Conservation (phyloP, 1,284 basidiomycete genomes). For the Salmacisia buchloeana region DNA sequence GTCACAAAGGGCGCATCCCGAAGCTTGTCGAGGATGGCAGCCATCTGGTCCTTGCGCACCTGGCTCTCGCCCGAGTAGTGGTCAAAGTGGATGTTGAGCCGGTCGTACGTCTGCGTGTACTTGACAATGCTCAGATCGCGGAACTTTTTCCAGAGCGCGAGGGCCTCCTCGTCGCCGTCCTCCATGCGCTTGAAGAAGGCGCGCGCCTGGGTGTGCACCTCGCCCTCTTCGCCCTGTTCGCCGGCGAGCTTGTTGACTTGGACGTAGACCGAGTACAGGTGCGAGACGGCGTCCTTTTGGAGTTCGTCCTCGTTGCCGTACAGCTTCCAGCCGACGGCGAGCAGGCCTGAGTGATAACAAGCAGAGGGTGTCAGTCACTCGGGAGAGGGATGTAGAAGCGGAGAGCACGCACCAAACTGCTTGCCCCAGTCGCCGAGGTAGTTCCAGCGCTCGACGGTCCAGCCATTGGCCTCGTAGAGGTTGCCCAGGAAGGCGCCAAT, state of each 20-base stretch:
- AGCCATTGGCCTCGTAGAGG: constrained; percentile 85
- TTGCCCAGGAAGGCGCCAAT: constrained; percentile 92
- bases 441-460: constrained; percentile 85
- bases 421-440: constrained; percentile 62
- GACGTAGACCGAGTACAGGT: constrained; percentile 91
- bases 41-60: constrained; percentile 74
- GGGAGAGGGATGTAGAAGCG: constrained; percentile 61
- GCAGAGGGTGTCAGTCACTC: background rate
- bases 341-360: constrained; percentile 65
- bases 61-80: constrained; percentile 89
- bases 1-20: constrained; percentile 20
- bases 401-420: constrained; percentile 50
- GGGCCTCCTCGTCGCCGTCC: constrained; percentile 69
- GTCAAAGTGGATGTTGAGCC: constrained; percentile 88
- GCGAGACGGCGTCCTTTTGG: constrained; percentile 83
- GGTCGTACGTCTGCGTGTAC: constrained; percentile 82
- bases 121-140: constrained; percentile 84
- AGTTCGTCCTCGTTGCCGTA: constrained; percentile 82
- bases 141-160: constrained; percentile 88
- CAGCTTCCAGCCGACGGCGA: constrained; percentile 85
- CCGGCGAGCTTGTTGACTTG: constrained; percentile 78
- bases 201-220: constrained; percentile 75
- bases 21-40: constrained; percentile 52
- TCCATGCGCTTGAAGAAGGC: constrained; percentile 96
- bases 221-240: constrained; percentile 54